phyloP scores from a whole-genome alignment of 257 asterid genomes.

The Solanum bulbocastanum region DNA sequence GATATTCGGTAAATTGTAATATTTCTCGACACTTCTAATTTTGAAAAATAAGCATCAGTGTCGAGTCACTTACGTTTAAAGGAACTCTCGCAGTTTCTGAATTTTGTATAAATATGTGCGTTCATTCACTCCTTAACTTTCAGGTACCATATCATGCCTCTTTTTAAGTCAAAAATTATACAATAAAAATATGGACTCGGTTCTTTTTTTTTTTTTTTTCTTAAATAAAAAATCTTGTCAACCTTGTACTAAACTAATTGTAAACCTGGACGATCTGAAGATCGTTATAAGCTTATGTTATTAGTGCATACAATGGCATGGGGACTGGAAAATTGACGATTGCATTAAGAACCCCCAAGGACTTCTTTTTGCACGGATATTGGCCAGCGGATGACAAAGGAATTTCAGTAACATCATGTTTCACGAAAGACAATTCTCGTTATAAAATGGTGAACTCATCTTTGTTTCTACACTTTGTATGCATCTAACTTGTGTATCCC shows the following conservation, averaged over 20 bases:
- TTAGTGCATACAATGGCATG: neutral
- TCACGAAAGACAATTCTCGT: neutral
- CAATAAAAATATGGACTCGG: neutral
- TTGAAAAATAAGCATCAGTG: neutral
- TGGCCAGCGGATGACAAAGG: neutral
- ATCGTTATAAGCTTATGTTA: neutral
- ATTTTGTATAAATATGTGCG: neutral
- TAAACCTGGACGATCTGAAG: neutral
- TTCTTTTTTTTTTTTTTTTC: neutral
- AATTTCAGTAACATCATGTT: neutral
- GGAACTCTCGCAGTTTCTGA: neutral
- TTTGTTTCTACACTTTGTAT: neutral
- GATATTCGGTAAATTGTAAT: neutral
- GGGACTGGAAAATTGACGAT: neutral
- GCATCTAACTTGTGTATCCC: neutral
- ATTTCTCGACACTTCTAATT: neutral
- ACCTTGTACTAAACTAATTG: neutral
- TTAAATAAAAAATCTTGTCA: neutral
- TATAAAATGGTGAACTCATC: neutral
- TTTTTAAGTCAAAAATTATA: neutral
- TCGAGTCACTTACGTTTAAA: neutral
- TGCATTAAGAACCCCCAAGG: neutral
- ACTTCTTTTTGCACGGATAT: neutral
- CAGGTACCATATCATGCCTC: neutral
- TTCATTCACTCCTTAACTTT: neutral